Base-by-base conservation (phyloP, 345 rosid genomes). In the Gossypium arboreum region DNA sequence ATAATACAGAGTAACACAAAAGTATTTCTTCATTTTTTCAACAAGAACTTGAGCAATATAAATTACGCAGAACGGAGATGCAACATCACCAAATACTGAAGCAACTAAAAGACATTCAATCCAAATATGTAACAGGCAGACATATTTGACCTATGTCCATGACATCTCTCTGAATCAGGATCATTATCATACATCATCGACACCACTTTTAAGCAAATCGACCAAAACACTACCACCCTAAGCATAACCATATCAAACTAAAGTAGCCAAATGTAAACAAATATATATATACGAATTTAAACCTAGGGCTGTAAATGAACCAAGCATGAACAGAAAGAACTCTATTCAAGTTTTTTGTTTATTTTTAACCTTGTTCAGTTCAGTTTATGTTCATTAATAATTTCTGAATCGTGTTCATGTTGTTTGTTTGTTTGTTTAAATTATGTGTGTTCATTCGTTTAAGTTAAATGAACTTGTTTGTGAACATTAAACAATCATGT, bases 171-270 rank as follows among this genome's bases (percentile, higher is more conserved):
- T 15, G 2, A 51, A 24, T 68, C 72, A 18, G 22, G 1, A 20
- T 12, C 3, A 7, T 8, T 44, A 44, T 20, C 29, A 20, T 20
- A 8, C 22, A 44, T 20, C n/a, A 45, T 45, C 2, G 17, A 68
- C 34, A 66, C 4, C 54, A 66, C 5, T 44, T 66, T 66, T 66
- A 24, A 67, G 71, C 5, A 20, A 45, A 45, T 45, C 10, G 55
- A 67, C 12, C 2, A 7, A 48, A 68, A 50, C 8, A 16, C 57
- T 48, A 25, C 12, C 9, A 10, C 39, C 22, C 45, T 50, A 27
- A 25, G 73, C 73, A 68, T 68, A 51, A 58, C 45, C 45, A 24
- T 16, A 25, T 39, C 73, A 50, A 50, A 68, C 58, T 9, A 68
- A 16, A 25, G 9, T 27, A 50, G 43, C 22, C 9, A 3, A 48